A percentile compares a stretch with the other conserved stretches of the same genome.
phyloP scores from a whole-genome alignment of 371 early-diverging fungal species.

The Aphelidium insulamus region DNA sequence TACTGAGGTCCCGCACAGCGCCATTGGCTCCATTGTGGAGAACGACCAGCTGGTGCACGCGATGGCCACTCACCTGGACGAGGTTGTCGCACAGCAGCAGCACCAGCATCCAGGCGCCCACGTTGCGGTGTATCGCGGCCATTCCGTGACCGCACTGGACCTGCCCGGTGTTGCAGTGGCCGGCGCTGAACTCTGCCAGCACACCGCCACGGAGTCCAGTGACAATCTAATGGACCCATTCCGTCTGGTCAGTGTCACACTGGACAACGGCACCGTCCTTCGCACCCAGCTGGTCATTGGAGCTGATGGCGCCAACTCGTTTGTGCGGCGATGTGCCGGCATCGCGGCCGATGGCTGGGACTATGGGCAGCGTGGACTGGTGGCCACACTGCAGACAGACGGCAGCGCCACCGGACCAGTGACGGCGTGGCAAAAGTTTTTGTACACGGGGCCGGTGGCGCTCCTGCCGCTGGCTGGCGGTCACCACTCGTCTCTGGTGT shows the following conservation, averaged over 20 bases:
- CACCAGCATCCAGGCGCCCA: conserved; percentile 27
- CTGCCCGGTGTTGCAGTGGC: background rate
- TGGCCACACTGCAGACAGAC: conserved; percentile 54
- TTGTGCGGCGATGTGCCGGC: conserved; percentile 54
- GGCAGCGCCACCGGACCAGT: conserved; percentile 13
- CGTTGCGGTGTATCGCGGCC: conserved; percentile 4
- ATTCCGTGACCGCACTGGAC: background rate
- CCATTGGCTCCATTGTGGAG: conserved; percentile 31
- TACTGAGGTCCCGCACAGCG: conserved; percentile 9
- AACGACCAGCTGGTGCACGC: conserved; percentile 5
- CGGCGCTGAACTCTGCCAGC: background rate
- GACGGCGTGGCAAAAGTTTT: conserved; percentile 79
- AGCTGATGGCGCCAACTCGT: conserved; percentile 77
- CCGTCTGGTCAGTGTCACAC: conserved; percentile 27
- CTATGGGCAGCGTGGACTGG: conserved; percentile 66
- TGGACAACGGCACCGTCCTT: conserved; percentile 25
- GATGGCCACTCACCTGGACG: conserved; percentile 3
- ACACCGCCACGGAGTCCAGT: background rate
- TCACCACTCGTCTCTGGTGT: conserved; percentile 54
- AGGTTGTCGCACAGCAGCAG: conserved; percentile 14
- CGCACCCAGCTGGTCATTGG: conserved; percentile 48
- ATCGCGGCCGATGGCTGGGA: conserved; percentile 72
- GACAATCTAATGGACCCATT: background rate
- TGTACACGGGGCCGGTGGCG: conserved; percentile 84
- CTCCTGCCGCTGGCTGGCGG: conserved; percentile 52